A percentile compares a stretch with the other conserved stretches of the same genome.
These are phyloP conservation scores for Xylariaceae sp. DNA, from an alignment of 2,329 filamentous ascomycete genomes.

Conservation along the genomic window DNA sequence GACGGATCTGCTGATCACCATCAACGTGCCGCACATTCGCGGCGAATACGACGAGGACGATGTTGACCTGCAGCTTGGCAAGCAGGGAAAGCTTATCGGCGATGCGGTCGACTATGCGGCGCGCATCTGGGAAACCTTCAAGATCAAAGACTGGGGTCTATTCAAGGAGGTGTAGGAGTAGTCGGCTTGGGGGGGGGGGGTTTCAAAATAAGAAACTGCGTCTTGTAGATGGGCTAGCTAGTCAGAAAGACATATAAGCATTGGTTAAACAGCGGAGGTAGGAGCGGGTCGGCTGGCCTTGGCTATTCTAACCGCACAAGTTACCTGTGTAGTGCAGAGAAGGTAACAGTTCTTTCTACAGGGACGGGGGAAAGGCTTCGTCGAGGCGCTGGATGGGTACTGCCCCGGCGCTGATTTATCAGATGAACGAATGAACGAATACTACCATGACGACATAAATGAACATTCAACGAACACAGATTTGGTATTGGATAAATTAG, in stretches of 20 bases:
- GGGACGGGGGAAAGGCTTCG: no score
- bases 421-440: conserved; percentile 7
- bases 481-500: not conserved
- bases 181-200: not conserved
- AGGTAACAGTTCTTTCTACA: no score
- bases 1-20: conserved; percentile 83
- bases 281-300: no score
- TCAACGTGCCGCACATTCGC: conserved; percentile 85
- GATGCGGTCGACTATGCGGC: conserved; percentile 71
- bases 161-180: conserved; percentile 56
- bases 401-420: conserved; percentile 4
- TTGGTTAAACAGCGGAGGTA: no score
- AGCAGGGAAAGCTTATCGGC: conserved; percentile 70
- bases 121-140: conserved; percentile 73
- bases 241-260: no score
- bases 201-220: no score
- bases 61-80: conserved; percentile 69
- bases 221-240: no score
- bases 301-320: no score
- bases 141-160: conserved; percentile 80
- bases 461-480: not conserved
- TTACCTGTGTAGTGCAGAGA: no score
- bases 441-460: not conserved
- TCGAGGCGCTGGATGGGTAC: not conserved
- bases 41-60: conserved; percentile 76